A percentile compares a stretch with the other conserved stretches of the same genome.
phyloP scores from a whole-genome alignment of 768 basidiomycete genomes.

The Steccherinum ochraceum region DNA sequence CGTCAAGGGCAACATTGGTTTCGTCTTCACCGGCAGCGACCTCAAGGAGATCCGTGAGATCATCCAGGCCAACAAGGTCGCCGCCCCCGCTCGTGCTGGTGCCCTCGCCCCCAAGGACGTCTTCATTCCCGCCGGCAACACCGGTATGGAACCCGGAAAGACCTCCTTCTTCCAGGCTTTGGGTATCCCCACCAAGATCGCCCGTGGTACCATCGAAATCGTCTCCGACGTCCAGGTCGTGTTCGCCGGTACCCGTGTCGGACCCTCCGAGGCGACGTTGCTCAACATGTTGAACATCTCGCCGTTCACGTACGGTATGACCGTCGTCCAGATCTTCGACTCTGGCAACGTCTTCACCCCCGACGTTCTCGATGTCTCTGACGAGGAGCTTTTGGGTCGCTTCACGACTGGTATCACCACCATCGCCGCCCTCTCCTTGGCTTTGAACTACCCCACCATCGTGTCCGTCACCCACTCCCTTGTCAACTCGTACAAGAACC shows the following conservation, averaged over 20 bases:
- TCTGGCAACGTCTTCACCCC: slow-evolving; percentile 89
- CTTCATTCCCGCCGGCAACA: slow-evolving; percentile 90
- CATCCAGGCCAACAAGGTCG: slow-evolving; percentile 96
- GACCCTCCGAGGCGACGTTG: slow-evolving; percentile 93
- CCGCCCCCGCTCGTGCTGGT: slow-evolving; percentile 97
- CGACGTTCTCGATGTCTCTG: slow-evolving; percentile 87
- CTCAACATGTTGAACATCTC: slow-evolving; percentile 99
- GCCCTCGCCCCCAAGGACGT: slow-evolving; percentile 93
- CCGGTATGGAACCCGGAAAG: slow-evolving; percentile 99
- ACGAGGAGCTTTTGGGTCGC: slow-evolving; percentile 83
- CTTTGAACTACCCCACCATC: slow-evolving; percentile 92
- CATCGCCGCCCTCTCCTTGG: slow-evolving; percentile 92
- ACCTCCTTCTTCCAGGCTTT: slow-evolving; percentile 99
- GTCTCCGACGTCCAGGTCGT: slow-evolving; percentile 96
- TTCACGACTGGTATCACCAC: slow-evolving; percentile 94
- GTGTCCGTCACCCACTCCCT: slow-evolving; percentile 92
- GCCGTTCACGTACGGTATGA: slow-evolving; percentile 99
- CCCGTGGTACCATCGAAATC: slow-evolving; percentile 99
- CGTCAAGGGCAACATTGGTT: slow-evolving; percentile 97
- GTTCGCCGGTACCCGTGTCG: slow-evolving; percentile 86
- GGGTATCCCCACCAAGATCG: slow-evolving; percentile 99
- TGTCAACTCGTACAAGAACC: slow-evolving; percentile 99
- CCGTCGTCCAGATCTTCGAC: slow-evolving; percentile 94
- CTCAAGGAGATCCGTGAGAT: slow-evolving; percentile 93
- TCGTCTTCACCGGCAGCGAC: slow-evolving; percentile 92